Evolutionary conservation across 176 grass and related monocot genomes (phyloP).

Genomic region (Triticum dicoccoides): DNA sequence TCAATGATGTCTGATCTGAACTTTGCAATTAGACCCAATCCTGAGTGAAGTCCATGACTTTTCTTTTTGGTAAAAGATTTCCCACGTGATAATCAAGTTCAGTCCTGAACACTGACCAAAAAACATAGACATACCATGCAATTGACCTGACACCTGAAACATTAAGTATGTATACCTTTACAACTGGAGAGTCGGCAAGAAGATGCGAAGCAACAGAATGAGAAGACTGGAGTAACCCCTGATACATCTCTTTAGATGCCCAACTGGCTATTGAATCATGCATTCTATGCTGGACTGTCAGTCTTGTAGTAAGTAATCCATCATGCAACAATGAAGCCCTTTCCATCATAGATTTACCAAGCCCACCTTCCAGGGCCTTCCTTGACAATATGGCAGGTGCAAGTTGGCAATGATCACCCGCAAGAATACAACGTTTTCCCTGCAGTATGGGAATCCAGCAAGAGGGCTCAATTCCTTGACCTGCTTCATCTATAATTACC

Average conservation of each 20-base stretch:
- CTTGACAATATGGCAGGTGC: conserved; percentile 80
- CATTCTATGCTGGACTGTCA: conserved; percentile 85
- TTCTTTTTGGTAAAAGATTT: background rate
- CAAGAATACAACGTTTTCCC: conserved; percentile 85
- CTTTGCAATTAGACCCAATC: background rate
- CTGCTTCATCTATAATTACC: conserved; percentile 91
- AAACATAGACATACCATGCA: conserved; percentile 18
- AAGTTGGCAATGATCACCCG: conserved; percentile 83
- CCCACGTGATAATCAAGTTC: background rate
- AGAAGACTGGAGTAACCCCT: conserved; percentile 64
- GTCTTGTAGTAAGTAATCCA: conserved; percentile 61
- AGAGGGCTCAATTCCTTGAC: conserved; percentile 82
- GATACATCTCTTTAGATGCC: conserved; percentile 98
- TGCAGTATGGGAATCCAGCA: conserved; percentile 96
- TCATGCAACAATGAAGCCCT: conserved; percentile 69
- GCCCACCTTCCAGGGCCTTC: conserved; percentile 86
- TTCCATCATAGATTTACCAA: conserved; percentile 93
- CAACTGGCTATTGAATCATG: conserved; percentile 93
- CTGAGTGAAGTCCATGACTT: background rate
- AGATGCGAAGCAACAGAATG: conserved; percentile 75
- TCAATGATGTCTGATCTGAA: background rate
- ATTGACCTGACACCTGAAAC: background rate
- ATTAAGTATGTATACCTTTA: conserved; percentile 55
- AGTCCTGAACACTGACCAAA: background rate
- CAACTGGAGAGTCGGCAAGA: conserved; percentile 85